phyloP scores from a whole-genome alignment of 441 rosid genomes.

The Macaranga tanarius region DNA sequence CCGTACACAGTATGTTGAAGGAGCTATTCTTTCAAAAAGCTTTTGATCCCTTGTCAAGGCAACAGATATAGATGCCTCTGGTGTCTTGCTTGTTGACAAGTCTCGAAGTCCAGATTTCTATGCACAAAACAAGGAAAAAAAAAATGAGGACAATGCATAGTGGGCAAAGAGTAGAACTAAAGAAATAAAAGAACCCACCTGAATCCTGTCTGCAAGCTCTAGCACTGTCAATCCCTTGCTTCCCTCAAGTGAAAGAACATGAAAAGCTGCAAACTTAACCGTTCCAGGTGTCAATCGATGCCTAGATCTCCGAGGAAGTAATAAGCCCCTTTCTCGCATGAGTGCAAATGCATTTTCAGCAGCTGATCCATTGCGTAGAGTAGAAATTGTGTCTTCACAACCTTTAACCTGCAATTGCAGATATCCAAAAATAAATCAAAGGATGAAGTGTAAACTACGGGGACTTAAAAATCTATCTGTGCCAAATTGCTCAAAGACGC shows the following conservation, averaged over 20 bases:
- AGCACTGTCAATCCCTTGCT: constrained; percentile 85
- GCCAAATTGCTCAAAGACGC: constrained; percentile 12
- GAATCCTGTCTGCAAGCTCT: constrained; percentile 98
- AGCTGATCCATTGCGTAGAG: constrained; percentile 91
- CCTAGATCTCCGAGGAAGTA: constrained; percentile 90
- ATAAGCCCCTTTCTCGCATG: constrained; percentile 95
- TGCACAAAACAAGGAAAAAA: constrained; percentile 8
- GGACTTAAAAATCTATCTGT: not conserved
- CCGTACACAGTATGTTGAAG: constrained; percentile 96
- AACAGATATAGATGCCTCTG: constrained; percentile 99
- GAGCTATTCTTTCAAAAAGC: constrained; percentile 99
- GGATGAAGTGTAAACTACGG: not conserved
- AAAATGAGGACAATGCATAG: not conserved
- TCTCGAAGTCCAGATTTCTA: constrained; percentile 99
- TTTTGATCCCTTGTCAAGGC: constrained; percentile 98
- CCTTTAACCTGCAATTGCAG: constrained; percentile 64
- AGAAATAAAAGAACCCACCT: constrained; percentile 45
- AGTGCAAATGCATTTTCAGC: constrained; percentile 93
- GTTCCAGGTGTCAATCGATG: constrained; percentile 99
- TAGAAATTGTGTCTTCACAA: constrained; percentile 72
- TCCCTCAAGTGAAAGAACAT: constrained; percentile 98
- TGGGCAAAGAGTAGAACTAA: constrained; percentile 3
- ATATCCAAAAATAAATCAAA: constrained; percentile 9
- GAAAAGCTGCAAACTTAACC: constrained; percentile 99
- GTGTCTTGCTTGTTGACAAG: constrained; percentile 96